phyloP scores from a whole-genome alignment of 768 basidiomycete species.

The Ramaria sp. region DNA sequence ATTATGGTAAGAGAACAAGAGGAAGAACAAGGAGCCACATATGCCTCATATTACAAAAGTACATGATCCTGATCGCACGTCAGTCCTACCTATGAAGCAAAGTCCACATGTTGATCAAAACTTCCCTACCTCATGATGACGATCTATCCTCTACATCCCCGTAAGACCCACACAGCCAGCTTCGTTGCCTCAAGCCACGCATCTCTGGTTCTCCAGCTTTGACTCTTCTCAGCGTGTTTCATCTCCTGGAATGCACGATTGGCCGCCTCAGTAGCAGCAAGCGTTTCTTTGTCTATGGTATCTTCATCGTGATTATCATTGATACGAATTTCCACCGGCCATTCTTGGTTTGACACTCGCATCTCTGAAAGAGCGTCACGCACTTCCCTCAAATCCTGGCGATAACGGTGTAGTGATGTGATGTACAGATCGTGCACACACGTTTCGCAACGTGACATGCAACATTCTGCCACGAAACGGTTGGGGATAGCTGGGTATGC shows the following conservation, averaged over 20 bases:
- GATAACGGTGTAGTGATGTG: constrained; percentile 56
- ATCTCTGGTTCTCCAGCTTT: neutral
- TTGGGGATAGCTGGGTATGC: too few species aligned
- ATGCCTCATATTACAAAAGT: too few species aligned
- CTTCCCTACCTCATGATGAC: neutral
- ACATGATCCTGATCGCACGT: too few species aligned
- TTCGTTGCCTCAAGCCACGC: neutral
- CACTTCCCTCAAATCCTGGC: constrained; percentile 39
- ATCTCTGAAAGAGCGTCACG: constrained; percentile 36
- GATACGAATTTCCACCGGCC: constrained; percentile 49
- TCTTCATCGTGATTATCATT: neutral
- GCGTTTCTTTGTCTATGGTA: neutral
- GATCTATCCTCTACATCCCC: constrained; percentile 2
- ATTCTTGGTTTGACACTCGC: constrained; percentile 44
- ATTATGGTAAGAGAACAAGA: too few species aligned
- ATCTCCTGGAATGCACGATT: neutral
- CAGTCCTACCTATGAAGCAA: too few species aligned
- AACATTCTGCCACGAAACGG: constrained; percentile 51
- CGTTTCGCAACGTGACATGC: constrained; percentile 90
- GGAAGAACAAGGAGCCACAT: too few species aligned
- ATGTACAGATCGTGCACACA: constrained; percentile 89
- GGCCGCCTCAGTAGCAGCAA: neutral
- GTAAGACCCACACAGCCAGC: constrained; percentile 1
- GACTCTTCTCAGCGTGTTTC: neutral
- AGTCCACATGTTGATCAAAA: too few species aligned